Conservation (phyloP, 306 rosid genomes). For the Purshia tridentata region DNA sequence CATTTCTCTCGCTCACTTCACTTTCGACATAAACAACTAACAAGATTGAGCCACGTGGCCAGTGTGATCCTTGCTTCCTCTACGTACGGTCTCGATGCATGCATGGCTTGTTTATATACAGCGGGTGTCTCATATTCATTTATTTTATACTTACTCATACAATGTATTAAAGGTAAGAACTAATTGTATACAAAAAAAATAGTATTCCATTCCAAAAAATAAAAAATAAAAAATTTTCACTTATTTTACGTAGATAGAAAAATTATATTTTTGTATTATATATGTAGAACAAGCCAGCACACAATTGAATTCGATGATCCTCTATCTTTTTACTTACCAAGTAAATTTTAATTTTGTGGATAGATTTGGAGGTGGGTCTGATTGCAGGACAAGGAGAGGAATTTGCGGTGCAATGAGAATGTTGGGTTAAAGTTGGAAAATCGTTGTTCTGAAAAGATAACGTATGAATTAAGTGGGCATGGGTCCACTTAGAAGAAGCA, state of each 20-base stretch:
- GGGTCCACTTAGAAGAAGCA: neutral
- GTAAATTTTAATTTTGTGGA: neutral
- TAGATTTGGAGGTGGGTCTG: constrained; percentile 26
- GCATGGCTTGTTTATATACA: too few species aligned
- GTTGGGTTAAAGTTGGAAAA: constrained; percentile 35
- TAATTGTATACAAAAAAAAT: too few species aligned
- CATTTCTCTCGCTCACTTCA: neutral
- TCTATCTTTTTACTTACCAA: neutral
- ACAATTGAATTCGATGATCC: too few species aligned
- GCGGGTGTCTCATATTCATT: too few species aligned
- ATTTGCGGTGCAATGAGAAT: constrained; percentile 35
- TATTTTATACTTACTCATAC: too few species aligned
- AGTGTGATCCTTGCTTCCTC: neutral
- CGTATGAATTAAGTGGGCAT: neutral
- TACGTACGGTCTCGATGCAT: neutral
- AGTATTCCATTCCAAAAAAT: too few species aligned
- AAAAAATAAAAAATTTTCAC: too few species aligned
- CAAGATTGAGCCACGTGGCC: neutral
- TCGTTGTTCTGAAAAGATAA: neutral
- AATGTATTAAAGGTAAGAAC: too few species aligned
- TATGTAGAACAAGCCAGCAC: too few species aligned
- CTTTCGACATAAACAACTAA: neutral
- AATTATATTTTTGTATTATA: too few species aligned
- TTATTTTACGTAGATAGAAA: too few species aligned
- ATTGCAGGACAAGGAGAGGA: constrained; percentile 10